Evolutionary conservation across 2,329 filamentous ascomycete genomes (phyloP).

Genomic region (Colletotrichum ledebouriae): DNA sequence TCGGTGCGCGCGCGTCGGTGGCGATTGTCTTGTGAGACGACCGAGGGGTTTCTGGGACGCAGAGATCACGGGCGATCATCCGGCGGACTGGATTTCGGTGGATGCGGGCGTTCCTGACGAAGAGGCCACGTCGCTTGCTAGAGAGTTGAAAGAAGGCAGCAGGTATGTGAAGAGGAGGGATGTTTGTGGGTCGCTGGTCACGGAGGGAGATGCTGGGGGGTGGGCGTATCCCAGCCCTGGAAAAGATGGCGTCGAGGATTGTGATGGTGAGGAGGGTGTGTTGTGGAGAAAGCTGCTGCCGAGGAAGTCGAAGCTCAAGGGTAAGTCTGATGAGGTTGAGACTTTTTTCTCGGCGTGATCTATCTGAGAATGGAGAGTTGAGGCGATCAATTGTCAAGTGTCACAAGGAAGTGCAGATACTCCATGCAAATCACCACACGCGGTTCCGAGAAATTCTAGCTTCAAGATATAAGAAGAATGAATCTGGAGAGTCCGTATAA

Average conservation of each 20-base stretch:
- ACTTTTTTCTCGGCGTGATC: no score
- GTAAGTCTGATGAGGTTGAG: background rate
- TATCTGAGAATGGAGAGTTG: no score
- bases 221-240: constrained; percentile 20
- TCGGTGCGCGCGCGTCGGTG: constrained; percentile 13
- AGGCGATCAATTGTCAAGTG: background rate
- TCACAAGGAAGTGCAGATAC: no score
- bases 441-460: no score
- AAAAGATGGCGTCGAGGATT: background rate
- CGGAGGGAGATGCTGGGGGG: constrained; percentile 11
- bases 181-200: constrained; percentile 18
- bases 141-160: background rate
- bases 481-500: no score
- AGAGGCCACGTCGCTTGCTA: constrained; percentile 10
- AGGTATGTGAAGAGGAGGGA: background rate
- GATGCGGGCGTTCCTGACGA: background rate
- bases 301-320: background rate
- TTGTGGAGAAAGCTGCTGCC: background rate
- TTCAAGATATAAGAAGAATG: no score
- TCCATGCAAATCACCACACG: no score
- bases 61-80: background rate
- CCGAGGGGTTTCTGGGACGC: background rate
- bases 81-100: background rate
- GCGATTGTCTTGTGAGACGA: constrained; percentile 10
- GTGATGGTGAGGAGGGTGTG: background rate